A percentile compares a stretch with the other conserved stretches of the same genome.
These are phyloP conservation scores for Dipodascus geniculatus DNA, from an alignment of 805 yeast genomes.

Conservation along the genomic window DNA sequence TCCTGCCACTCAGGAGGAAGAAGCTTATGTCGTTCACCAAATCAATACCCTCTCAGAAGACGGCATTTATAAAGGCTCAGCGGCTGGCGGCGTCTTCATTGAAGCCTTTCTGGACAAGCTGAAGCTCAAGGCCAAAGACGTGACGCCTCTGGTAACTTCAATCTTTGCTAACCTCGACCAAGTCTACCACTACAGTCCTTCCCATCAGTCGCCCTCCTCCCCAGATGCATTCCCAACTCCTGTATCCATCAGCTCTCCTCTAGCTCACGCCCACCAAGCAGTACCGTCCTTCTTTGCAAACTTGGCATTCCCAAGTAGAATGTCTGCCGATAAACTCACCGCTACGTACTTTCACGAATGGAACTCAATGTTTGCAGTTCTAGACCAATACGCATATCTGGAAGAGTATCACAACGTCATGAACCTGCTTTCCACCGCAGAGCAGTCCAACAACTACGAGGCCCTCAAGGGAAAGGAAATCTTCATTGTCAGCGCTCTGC, in stretches of 20 bases:
- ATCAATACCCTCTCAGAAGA: conserved; percentile 18
- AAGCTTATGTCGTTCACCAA: conserved; percentile 18
- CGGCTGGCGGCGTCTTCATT: conserved; percentile 25
- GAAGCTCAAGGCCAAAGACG: conserved; percentile 14
- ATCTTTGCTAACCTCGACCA: conserved; percentile 5
- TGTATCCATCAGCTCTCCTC: conserved; percentile 5
- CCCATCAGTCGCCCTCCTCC: conserved; percentile 4
- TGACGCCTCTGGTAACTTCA: conserved; percentile 10
- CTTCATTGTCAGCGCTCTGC: conserved; percentile 18
- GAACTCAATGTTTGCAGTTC: conserved; percentile 57
- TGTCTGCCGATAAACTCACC: conserved; percentile 56
- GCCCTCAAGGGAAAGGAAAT: conserved; percentile 3
- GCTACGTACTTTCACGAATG: conserved; percentile 65
- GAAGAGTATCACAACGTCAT: conserved; percentile 39
- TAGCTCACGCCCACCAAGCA: not conserved
- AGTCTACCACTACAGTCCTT: not conserved
- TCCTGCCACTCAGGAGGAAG: conserved; percentile 10
- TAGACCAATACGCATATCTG: conserved; percentile 61
- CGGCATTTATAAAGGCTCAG: conserved; percentile 24
- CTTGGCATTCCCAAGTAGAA: conserved; percentile 34
- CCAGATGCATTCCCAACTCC: conserved; percentile 4
- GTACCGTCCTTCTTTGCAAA: not conserved
- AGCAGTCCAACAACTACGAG: not conserved
- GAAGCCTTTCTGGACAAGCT: conserved; percentile 21
- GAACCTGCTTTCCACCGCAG: conserved; percentile 4